Evolutionary conservation across 2,329 filamentous ascomycete species (phyloP), one percentile per base, ranked within the genome.

Genomic region (Ophiostoma himal-ulmi): DNA sequence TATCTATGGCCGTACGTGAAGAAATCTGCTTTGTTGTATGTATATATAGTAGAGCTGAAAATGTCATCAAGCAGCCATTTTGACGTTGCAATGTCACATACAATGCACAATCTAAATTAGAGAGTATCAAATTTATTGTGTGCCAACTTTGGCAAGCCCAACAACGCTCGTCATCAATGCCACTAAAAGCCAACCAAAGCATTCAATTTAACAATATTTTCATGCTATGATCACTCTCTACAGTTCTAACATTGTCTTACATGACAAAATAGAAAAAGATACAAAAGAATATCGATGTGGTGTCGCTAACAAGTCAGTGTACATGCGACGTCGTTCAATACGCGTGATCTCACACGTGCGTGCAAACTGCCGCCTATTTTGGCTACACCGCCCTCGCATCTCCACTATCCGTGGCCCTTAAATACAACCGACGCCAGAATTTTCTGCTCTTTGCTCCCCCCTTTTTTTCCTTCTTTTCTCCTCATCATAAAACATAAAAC

Each of bases 401-500:
- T 22, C 66, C 66, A 52, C 66, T 52, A 17, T n/a, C 22, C 0
- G 1, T 5, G 7, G 41, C 44, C 66, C 37, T 68, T 68, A 68
- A 68, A 68, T 68, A 54, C 30, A 3, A 30, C 26, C 1, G n/a
- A 52, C 17, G 11, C 60, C 5, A 2, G 20, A 70, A 64, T n/a
- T 68, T 71, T 69, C 54, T 39, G 48, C n/a, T 64, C 62, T 64
- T 22, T 2, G 30, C n/a, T 30, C 22, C 37, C 60, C 37, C 30
- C 30, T 30, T 70, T 54, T 57, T 72, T 70, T 70, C 73, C 71
- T 75, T 74, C 74, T 78, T 75, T 75, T 71, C 76, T 77, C 75
- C 74, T 79, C 77, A 77, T 78, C 80, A 81, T 80, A 82, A 82
- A 81, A 81, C 77, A 67, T 60, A 70, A 70, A 70, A 69, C 68